These are phyloP conservation scores for Escallonia rubra DNA, from an alignment of 129 eudicot genomes.

Conservation along the genomic window DNA sequence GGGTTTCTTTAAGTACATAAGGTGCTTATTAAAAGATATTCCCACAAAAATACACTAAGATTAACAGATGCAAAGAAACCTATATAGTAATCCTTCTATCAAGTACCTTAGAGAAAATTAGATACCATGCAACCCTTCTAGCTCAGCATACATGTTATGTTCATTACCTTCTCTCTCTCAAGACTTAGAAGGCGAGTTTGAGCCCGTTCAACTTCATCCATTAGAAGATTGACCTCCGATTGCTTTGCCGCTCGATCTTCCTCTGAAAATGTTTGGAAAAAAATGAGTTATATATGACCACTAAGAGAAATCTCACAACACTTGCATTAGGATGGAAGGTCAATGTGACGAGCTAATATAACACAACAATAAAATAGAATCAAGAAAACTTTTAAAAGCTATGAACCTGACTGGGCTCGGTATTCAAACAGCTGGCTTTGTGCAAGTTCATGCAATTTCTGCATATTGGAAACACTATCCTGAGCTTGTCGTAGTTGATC, in stretches of 20 bases:
- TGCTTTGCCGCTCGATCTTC: conserved; percentile 96
- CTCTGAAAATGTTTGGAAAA: conserved; percentile 43
- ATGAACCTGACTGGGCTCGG: conserved; percentile 89
- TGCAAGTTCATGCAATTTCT: conserved; percentile 92
- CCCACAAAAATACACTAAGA: no score
- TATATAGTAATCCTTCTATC: neutral
- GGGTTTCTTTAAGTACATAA: no score
- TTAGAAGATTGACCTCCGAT: conserved; percentile 76
- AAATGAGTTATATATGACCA: conserved; percentile 6
- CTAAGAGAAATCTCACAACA: neutral
- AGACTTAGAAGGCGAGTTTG: conserved; percentile 91
- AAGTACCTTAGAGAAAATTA: neutral
- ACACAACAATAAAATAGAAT: neutral
- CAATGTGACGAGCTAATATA: neutral
- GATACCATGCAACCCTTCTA: neutral
- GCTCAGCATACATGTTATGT: neutral
- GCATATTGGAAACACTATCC: conserved; percentile 93
- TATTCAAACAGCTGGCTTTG: conserved; percentile 96
- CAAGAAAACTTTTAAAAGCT: neutral
- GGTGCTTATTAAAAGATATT: no score
- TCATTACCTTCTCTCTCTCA: conserved; percentile 89
- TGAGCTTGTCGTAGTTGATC: conserved; percentile 96
- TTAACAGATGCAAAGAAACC: no score
- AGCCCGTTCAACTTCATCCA: conserved; percentile 99
- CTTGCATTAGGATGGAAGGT: neutral